Conservation (phyloP, 75 land plant species). For the Larix kaempferi region DNA sequence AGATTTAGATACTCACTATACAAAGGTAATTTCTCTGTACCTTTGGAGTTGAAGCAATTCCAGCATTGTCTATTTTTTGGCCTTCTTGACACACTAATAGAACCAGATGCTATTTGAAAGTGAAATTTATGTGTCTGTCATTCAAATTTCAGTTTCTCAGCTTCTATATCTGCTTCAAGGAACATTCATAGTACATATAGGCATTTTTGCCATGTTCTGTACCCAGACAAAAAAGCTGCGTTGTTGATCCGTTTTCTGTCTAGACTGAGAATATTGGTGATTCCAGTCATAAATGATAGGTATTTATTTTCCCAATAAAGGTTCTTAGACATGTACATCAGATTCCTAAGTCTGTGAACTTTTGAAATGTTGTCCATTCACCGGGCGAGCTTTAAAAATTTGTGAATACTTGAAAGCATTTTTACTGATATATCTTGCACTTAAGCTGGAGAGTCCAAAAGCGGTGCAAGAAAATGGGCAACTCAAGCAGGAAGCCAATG, state of each 20-base stretch:
- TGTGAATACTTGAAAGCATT: too few relatives aligned
- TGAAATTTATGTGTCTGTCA: neutral
- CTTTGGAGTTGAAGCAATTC: neutral
- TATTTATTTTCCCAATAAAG: too few relatives aligned
- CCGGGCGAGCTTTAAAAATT: too few relatives aligned
- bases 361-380: too few relatives aligned
- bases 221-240: neutral
- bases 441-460: too few relatives aligned
- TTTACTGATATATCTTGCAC: too few relatives aligned
- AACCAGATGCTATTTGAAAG: neutral
- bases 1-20: slow-evolving; percentile 95
- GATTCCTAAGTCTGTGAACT: too few relatives aligned
- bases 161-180: neutral
- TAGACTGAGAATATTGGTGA: neutral
- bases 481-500: too few relatives aligned
- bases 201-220: neutral
- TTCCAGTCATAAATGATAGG: neutral
- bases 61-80: neutral
- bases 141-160: neutral
- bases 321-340: too few relatives aligned
- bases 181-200: neutral
- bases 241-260: neutral
- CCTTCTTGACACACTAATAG: neutral
- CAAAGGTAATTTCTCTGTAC: slow-evolving; percentile 48
- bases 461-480: too few relatives aligned